These are phyloP conservation scores for Bondarzewia mesenterica DNA, from an alignment of 1,284 basidiomycete genomes.

Conservation along the genomic window DNA sequence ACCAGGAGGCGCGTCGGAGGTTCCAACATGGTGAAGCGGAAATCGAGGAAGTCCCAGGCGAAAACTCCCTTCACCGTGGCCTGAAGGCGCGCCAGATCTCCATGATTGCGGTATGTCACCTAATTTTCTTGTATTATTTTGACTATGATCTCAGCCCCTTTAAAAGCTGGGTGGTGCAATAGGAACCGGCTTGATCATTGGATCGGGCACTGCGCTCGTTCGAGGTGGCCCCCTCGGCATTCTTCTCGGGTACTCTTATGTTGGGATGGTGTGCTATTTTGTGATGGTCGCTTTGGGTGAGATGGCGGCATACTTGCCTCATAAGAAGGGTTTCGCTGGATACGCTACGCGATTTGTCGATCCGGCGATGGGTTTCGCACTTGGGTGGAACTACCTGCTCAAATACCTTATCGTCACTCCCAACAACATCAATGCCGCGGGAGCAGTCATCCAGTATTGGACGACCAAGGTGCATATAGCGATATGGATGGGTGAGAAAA, in stretches of 20 bases:
- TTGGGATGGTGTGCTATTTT: conserved; percentile 53
- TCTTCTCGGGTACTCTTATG: conserved; percentile 42
- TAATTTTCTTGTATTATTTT: background rate
- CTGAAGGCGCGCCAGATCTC: conserved; percentile 63
- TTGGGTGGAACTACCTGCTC: conserved; percentile 73
- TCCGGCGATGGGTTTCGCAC: conserved; percentile 62
- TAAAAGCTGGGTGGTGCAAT: conserved; percentile 49
- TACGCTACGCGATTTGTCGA: conserved; percentile 77
- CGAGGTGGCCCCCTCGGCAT: conserved; percentile 47
- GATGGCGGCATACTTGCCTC: conserved; percentile 28
- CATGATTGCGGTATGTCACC: conserved; percentile 54
- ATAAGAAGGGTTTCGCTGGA: conserved; percentile 67
- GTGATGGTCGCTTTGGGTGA: conserved; percentile 27
- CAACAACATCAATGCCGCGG: conserved; percentile 70
- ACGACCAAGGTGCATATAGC: conserved; percentile 46
- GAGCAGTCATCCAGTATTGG: conserved; percentile 78
- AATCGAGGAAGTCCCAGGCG: background rate
- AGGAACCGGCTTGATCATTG: conserved; percentile 69
- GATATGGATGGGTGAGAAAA: conserved; percentile 70
- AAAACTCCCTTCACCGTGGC: conserved; percentile 47
- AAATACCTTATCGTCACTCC: conserved; percentile 69
- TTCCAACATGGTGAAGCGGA: background rate
- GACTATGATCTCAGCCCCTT: background rate
- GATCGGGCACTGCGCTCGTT: conserved; percentile 48
- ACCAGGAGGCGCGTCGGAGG: background rate